Conservation (phyloP, 345 rosid species). For the Sonneratia alba region DNA sequence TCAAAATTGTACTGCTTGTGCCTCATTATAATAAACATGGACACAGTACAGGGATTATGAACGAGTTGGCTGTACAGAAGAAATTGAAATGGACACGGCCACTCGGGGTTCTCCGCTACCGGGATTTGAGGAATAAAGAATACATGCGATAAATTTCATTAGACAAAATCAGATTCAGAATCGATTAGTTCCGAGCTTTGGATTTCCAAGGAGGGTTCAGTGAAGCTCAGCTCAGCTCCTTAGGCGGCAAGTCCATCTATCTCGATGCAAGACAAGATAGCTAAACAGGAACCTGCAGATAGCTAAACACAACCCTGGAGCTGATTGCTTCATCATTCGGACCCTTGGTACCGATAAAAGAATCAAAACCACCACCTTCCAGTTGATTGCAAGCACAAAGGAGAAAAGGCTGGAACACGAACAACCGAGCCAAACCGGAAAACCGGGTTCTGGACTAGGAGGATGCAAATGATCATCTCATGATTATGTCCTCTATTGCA, state of each 20-base stretch:
- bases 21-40: neutral
- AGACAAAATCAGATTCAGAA: no score
- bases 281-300: neutral
- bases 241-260: no score
- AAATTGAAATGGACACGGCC: neutral
- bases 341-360: neutral
- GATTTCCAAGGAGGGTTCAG: no score
- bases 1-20: neutral
- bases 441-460: neutral
- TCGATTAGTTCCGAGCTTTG: no score
- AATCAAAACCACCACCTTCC: neutral
- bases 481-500: neutral
- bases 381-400: neutral
- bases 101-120: neutral
- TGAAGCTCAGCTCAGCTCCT: no score
- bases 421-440: neutral
- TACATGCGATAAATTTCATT: no score
- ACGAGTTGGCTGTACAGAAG: neutral
- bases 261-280: no score
- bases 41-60: no score
- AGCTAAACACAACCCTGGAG: neutral
- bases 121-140: no score
- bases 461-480: neutral
- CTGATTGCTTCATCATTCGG: neutral
- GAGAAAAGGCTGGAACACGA: neutral